Percentiles rank a stretch among this genome's conserved stretches.
Evolutionary conservation across 1,139 yeast species (phyloP).

Genomic region (Suhomyces bolitotheri): DNA sequence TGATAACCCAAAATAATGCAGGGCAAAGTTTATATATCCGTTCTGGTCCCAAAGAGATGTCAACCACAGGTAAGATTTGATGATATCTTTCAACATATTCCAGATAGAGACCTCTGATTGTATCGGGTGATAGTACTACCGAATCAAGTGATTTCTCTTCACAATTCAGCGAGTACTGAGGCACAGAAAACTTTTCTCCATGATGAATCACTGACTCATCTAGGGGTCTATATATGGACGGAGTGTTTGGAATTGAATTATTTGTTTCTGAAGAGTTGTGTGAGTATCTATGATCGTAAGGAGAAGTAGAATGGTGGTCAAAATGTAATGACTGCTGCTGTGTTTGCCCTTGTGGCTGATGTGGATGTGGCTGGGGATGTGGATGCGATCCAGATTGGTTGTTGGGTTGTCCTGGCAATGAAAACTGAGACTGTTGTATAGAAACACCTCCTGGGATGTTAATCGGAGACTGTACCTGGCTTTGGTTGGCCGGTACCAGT

Average conservation of each 20-base stretch:
- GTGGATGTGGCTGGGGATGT: background rate
- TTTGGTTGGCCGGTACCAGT: background rate
- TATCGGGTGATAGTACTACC: constrained; percentile 57
- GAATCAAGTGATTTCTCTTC: constrained; percentile 69
- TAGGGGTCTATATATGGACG: constrained; percentile 26
- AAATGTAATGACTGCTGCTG: constrained; percentile 1
- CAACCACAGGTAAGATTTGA: constrained; percentile 84
- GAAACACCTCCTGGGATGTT: background rate
- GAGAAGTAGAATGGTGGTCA: constrained; percentile 9
- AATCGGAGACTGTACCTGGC: background rate
- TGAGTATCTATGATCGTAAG: constrained; percentile 10
- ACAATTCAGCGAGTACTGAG: constrained; percentile 50
- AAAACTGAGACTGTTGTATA: background rate
- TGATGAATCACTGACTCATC: constrained; percentile 9
- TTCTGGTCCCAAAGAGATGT: constrained; percentile 79
- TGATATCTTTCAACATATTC: constrained; percentile 80
- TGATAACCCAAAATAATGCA: constrained; percentile 89
- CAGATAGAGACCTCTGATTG: constrained; percentile 61
- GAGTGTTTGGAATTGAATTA: constrained; percentile 35
- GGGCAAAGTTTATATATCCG: constrained; percentile 77
- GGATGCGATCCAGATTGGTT: too few relatives aligned
- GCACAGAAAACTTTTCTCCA: constrained; percentile 20
- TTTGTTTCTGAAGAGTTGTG: constrained; percentile 24
- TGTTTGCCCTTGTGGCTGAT: background rate
- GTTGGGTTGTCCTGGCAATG: background rate